Base-by-base conservation (phyloP, 768 basidiomycete species). In the Hygrophorus russula region DNA sequence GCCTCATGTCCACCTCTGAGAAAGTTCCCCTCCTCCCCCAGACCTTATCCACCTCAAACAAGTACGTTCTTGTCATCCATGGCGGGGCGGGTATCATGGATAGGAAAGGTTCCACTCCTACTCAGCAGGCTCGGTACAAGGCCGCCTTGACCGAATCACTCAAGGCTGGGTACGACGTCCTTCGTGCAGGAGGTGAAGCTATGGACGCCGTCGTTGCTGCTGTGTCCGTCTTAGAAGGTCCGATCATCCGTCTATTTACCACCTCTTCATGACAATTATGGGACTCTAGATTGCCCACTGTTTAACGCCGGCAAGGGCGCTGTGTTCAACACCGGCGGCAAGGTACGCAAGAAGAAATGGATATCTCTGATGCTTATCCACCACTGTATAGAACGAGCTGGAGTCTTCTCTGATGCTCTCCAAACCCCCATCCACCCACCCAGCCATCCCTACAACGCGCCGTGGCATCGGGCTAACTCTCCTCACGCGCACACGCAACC, bases 271-370 rank as follows among this genome's bases (percentile, higher is more conserved):
- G 29, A 29, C 14, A 33, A 40, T 29, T 39, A 6, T 29, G 11
- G n/a, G 18, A 31, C 28, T 18, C 15, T 36, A 88, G 86, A 90
- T 53, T 75, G 71, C 47, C 78, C 82, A 6, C 60, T 90, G 13
- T 89, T 90, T 64, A 90, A 90, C 51, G 63, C 78, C 20, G 85
- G 75, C 14, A 83, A 81, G 52, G 87, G 88, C 3, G 81, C 87
- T 7, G 86, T 90, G 13, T 90, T 87, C 64, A 90, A 89, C 51
- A 62, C 71, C 9, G 84, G 65, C 7, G 86, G 87, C 36, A 86
- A 87, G 70, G 85, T 84, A 43, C 37, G 58, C 35, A 19, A 5
- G n/a, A 39, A 20, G 30, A 24, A 43, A 12, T 36, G 4, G 19
- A 13, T 28, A 11, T 41, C 36, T 36, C 14, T 37, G 9, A 6